Conservation (phyloP, 306 rosid species). For the Ammopiptanthus mongolicus region DNA sequence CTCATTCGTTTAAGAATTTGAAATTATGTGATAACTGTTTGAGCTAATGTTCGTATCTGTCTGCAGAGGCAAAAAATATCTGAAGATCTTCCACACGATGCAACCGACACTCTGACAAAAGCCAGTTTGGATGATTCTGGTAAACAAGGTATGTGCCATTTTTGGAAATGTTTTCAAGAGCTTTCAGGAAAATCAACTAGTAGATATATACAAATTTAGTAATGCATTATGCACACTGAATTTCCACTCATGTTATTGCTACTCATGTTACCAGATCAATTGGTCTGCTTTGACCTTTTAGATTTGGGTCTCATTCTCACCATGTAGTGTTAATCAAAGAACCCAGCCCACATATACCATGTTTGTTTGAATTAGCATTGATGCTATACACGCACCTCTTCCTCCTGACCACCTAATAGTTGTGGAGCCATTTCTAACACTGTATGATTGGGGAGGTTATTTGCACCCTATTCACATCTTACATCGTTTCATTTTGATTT, state of each 20-base stretch:
- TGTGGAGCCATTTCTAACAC: background rate
- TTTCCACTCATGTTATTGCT: background rate
- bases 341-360: background rate
- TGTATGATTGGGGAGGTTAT: background rate
- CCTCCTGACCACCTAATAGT: background rate
- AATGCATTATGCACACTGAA: background rate
- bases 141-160: constrained; percentile 37
- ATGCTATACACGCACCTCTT: background rate
- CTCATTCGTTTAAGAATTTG: background rate
- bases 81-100: constrained; percentile 32
- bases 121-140: constrained; percentile 36
- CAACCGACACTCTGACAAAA: constrained; percentile 46
- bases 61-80: constrained; percentile 49
- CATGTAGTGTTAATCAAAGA: background rate
- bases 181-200: background rate
- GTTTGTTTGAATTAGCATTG: background rate
- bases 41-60: constrained; percentile 3
- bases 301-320: background rate
- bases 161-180: background rate
- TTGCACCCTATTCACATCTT: background rate
- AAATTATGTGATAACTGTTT: background rate
- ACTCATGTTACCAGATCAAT: background rate
- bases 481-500: background rate
- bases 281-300: background rate
- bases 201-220: background rate